Percentiles rank a stretch among this genome's conserved stretches.
Conservation (phyloP, 345 rosid genomes). For the Arabis alpina region DNA sequence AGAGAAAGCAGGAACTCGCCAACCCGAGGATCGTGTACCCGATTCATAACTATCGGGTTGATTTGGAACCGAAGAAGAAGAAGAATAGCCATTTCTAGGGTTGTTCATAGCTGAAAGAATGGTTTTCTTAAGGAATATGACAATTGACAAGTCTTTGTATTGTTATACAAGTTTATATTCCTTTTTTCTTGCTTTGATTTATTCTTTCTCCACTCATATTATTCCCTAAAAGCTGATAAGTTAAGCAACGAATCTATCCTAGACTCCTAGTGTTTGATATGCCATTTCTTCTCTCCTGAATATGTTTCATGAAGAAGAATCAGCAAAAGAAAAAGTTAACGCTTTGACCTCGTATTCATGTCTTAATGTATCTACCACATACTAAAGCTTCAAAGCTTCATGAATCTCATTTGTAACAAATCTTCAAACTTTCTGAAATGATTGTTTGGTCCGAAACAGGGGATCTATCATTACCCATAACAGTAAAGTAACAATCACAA, state of each 20-base stretch:
- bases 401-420: background rate
- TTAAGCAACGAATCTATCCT: constrained; percentile 43
- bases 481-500: constrained; percentile 32
- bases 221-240: constrained; percentile 23
- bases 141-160: background rate
- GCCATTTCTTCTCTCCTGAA: constrained; percentile 23
- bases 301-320: constrained; percentile 25
- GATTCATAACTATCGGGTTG: constrained; percentile 13
- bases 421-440: background rate
- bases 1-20: constrained; percentile 42
- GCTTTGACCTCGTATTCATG: constrained; percentile 6
- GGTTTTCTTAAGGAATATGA: background rate
- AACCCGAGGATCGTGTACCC: constrained; percentile 27
- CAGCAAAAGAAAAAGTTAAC: constrained; percentile 1
- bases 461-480: constrained; percentile 14
- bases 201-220: constrained; percentile 41
- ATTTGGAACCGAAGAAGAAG: constrained; percentile 11
- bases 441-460: constrained; percentile 24
- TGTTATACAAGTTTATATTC: constrained; percentile 20
- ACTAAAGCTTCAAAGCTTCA: background rate
- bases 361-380: background rate
- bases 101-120: constrained; percentile 38
- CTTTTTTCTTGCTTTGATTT: constrained; percentile 30
- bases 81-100: constrained; percentile 26
- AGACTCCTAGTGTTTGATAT: constrained; percentile 19